Base-by-base conservation (phyloP, 495 filamentous ascomycete genomes). In the Penicillium verhagenii region DNA sequence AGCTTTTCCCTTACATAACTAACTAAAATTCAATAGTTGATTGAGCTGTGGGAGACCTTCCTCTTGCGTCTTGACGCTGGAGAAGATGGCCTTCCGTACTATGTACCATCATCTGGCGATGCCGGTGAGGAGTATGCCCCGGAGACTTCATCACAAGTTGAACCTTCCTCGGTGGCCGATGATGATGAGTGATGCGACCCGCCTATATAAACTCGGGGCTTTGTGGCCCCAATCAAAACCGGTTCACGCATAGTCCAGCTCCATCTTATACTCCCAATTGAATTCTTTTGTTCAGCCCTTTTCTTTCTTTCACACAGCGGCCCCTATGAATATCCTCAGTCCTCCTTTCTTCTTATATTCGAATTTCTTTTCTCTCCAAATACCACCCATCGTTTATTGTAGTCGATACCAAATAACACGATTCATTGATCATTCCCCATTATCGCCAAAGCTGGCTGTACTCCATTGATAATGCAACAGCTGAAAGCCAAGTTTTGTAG, bases 1-100 rank as follows among this genome's bases (percentile, higher is more conserved):
- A 49, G 1, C 46, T 2, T 9, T 13, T n/a, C 11, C n/a, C 18
- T 45, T 43, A 37, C 42, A 43, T 49, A 7, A 11, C 54, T 59
- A 20, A 52, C 65, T 70, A 57, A 71, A 45, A 8, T 50, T 33
- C 8, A 47, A 16, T 62, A 98, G 94, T 80, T 98, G 61, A 98
- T 98, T 61, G 94, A 98, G 69, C 82, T 97, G 28, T 98, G 94
- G 94, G 94, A 98, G 70, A 97, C 94, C 2, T 98, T 95, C 78
- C 78, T 98, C 7, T 82, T 97, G 79, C 93, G 96, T 65, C 79
- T 98, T 10, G 95, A 97, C 63, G 86, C 91, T 25, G 92, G 94
- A 59, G 92, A 97, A 56, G 91, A 97, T 53, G 90, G 87, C 29
- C 80, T 85, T 31, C 86, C 86, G 0, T 90, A 88, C 63, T 92